phyloP scores from a whole-genome alignment of 345 rosid genomes.

The Aquilaria yunnanensis region DNA sequence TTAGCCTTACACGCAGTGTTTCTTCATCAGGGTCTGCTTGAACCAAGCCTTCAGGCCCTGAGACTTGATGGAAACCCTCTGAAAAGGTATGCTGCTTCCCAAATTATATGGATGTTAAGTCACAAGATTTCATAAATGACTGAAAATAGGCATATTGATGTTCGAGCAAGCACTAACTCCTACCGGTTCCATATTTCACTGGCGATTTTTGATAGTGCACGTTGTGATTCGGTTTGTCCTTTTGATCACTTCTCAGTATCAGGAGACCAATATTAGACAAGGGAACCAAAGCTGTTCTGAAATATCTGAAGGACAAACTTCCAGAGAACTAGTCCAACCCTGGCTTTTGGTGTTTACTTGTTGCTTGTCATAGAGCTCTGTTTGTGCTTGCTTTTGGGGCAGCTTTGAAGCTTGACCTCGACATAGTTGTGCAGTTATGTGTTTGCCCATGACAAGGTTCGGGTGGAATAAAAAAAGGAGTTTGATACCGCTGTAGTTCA shows the following conservation, averaged over 20 bases:
- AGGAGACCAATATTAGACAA: slow-evolving; percentile 76
- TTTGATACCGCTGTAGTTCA: no score
- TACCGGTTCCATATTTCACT: no score
- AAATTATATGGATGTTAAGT: background rate
- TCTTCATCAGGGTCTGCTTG: slow-evolving; percentile 67
- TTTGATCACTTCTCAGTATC: slow-evolving; percentile 37
- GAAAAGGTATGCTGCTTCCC: slow-evolving; percentile 49
- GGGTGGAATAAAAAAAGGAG: no score
- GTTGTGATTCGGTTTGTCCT: background rate
- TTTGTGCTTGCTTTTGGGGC: no score
- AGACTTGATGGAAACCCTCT: slow-evolving; percentile 88
- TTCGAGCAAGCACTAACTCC: no score
- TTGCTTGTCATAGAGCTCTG: no score
- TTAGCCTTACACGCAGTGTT: background rate
- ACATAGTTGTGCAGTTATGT: no score
- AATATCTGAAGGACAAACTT: slow-evolving; percentile 75
- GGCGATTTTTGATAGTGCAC: no score
- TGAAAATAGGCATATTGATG: background rate
- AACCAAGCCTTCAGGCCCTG: slow-evolving; percentile 65
- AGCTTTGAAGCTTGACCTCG: no score
- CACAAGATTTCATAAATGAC: slow-evolving; percentile 3
- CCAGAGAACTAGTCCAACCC: slow-evolving; percentile 35
- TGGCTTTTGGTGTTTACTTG: background rate
- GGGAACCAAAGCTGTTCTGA: slow-evolving; percentile 83
- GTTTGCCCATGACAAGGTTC: no score